Percentiles rank a stretch among this genome's conserved stretches.
phyloP scores from a whole-genome alignment of 805 yeast species.

The Barnettozyma sp. region DNA sequence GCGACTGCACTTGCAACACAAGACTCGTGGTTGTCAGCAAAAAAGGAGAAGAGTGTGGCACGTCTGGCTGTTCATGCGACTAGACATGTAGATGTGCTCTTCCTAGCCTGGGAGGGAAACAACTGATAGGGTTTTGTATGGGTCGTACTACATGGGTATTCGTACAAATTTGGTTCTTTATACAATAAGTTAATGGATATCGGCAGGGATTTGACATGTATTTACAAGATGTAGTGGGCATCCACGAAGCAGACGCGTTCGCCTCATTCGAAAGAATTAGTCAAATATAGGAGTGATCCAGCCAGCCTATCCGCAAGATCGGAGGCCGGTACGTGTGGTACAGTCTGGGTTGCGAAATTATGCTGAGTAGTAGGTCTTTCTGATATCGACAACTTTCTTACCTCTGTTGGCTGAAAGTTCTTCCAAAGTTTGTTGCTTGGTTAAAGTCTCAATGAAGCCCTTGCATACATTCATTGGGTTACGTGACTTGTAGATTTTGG shows the following conservation, averaged over 20 bases:
- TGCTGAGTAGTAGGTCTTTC: conserved; percentile 74
- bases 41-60: conserved; percentile 22
- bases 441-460: conserved; percentile 80
- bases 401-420: conserved; percentile 91
- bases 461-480: conserved; percentile 93
- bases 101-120: too few relatives aligned
- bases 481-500: conserved; percentile 86
- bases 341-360: conserved; percentile 23
- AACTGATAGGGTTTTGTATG: too few relatives aligned
- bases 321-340: too few relatives aligned
- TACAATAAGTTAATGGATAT: conserved; percentile 2
- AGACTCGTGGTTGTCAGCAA: conserved; percentile 14
- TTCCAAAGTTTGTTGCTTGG: conserved; percentile 72
- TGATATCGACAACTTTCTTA: conserved; percentile 87
- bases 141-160: too few relatives aligned
- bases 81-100: too few relatives aligned
- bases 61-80: conserved; percentile 24
- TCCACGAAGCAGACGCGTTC: too few relatives aligned
- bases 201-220: conserved; percentile 3
- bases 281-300: too few relatives aligned
- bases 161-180: not conserved
- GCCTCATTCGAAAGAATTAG: too few relatives aligned
- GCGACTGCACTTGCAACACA: conserved; percentile 24
- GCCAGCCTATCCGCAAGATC: too few relatives aligned
- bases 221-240: conserved; percentile 2